Evolutionary conservation across 257 asterid genomes (phyloP).

Genomic region (Orobanche coerulescens): DNA sequence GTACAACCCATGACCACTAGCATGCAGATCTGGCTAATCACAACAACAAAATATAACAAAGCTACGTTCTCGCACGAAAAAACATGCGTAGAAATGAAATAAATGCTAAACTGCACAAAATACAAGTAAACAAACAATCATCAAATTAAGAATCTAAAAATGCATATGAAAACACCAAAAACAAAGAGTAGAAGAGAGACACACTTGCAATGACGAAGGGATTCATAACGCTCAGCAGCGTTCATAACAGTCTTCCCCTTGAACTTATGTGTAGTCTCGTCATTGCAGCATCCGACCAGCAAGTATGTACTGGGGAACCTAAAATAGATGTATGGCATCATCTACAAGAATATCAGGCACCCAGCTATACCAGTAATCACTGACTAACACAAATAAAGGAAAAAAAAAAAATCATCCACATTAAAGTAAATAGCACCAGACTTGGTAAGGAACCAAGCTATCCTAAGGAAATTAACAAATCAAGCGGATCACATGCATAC

Average conservation of each 20-base stretch:
- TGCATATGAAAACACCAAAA: background rate
- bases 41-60: too few relatives aligned
- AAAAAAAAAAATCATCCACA: too few relatives aligned
- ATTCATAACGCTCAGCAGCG: conserved; percentile 77
- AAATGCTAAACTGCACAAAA: too few relatives aligned
- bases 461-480: too few relatives aligned
- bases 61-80: too few relatives aligned
- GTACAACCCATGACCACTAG: too few relatives aligned
- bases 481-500: too few relatives aligned
- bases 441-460: too few relatives aligned
- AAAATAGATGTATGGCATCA: conserved; percentile 2
- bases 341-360: background rate
- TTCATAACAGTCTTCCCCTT: conserved; percentile 97
- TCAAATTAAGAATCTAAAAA: background rate
- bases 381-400: too few relatives aligned
- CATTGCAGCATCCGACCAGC: conserved; percentile 92
- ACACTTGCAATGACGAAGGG: conserved; percentile 94
- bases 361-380: background rate
- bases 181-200: conserved; percentile 16
- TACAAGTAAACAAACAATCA: background rate
- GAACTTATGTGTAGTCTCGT: conserved; percentile 74
- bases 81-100: too few relatives aligned
- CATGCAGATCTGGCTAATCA: too few relatives aligned
- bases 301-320: conserved; percentile 80
- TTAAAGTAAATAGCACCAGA: too few relatives aligned